Conservation (phyloP, 768 basidiomycete genomes). For the Lactarius tabidus region DNA sequence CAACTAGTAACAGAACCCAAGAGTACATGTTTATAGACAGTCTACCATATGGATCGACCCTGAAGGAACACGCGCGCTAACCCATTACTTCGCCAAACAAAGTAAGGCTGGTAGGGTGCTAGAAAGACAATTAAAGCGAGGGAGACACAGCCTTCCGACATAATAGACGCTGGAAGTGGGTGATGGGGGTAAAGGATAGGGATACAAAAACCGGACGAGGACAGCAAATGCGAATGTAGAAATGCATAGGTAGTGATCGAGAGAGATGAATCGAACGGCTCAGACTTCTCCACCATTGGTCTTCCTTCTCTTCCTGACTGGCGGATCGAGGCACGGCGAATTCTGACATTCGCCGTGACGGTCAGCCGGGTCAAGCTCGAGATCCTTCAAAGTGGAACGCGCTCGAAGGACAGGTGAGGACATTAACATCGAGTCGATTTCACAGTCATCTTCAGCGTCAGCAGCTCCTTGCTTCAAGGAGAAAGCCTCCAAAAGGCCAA, state of each 20-base stretch:
- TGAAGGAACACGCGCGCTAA: not conserved
- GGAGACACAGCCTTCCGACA: slow-evolving; percentile 5
- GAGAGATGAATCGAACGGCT: not conserved
- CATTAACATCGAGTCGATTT: slow-evolving; percentile 25
- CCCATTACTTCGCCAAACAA: not conserved
- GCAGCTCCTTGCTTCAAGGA: slow-evolving; percentile 23
- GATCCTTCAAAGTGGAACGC: slow-evolving; percentile 5
- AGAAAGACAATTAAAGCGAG: not conserved
- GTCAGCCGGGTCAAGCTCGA: slow-evolving; percentile 12
- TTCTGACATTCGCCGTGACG: slow-evolving; percentile 21
- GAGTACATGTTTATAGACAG: slow-evolving; percentile 10
- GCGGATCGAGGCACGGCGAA: slow-evolving; percentile 7
- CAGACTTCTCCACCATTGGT: slow-evolving; percentile 23
- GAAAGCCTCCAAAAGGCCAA: slow-evolving; percentile 32
- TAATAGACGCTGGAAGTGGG: not conserved
- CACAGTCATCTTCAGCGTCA: slow-evolving; percentile 22
- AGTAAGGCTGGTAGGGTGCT: not conserved
- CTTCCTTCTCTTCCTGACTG: slow-evolving; percentile 36
- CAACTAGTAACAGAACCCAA: slow-evolving; percentile 16
- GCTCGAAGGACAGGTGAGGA: slow-evolving; percentile 24
- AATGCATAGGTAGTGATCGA: not conserved
- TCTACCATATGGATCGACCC: not conserved
- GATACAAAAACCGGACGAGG: slow-evolving; percentile 15
- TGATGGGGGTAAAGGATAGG: slow-evolving; percentile 2
- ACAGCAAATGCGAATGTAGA: slow-evolving; percentile 4